Percentiles rank a stretch among this genome's conserved stretches.
Conservation (phyloP, 306 rosid species). For the Styphnolobium japonicum region DNA sequence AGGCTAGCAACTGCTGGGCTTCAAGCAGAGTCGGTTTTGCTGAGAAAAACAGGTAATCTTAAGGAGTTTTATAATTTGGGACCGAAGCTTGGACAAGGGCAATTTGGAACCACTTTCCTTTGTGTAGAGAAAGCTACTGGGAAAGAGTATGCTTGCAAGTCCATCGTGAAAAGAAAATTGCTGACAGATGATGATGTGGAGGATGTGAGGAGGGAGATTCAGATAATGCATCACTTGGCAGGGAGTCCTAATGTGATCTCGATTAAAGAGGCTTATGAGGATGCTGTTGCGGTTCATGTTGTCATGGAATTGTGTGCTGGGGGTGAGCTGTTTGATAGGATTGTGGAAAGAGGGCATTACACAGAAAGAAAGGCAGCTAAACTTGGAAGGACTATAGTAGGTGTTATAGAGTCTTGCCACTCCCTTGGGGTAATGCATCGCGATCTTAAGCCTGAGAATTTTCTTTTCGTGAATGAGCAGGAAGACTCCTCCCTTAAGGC, state of each 20-base stretch:
- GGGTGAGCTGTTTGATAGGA: slow-evolving; percentile 90
- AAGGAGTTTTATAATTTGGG: slow-evolving; percentile 65
- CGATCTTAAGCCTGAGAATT: slow-evolving; percentile 94
- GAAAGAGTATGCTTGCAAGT: slow-evolving; percentile 80
- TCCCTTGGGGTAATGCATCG: slow-evolving; percentile 95
- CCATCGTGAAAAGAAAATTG: slow-evolving; percentile 74
- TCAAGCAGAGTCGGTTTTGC: slow-evolving; percentile 56
- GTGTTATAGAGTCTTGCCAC: slow-evolving; percentile 86
- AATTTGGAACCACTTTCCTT: slow-evolving; percentile 75
- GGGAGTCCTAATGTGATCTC: slow-evolving; percentile 58
- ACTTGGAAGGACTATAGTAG: slow-evolving; percentile 66
- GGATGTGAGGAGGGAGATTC: slow-evolving; percentile 92
- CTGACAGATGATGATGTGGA: slow-evolving; percentile 65
- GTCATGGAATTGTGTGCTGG: slow-evolving; percentile 90
- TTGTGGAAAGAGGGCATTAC: slow-evolving; percentile 66
- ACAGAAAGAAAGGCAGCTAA: slow-evolving; percentile 79
- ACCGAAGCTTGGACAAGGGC: slow-evolving; percentile 76
- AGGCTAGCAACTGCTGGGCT: slow-evolving; percentile 68
- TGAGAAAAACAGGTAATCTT: slow-evolving; percentile 60
- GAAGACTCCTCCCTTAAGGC: slow-evolving; percentile 88
- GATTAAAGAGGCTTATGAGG: slow-evolving; percentile 82
- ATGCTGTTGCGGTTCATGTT: slow-evolving; percentile 77
- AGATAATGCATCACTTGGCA: slow-evolving; percentile 84
- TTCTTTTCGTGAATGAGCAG: slow-evolving; percentile 66
- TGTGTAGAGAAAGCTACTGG: slow-evolving; percentile 72